Evolutionary conservation across 1,284 basidiomycete genomes (phyloP), one percentile per base, ranked within the genome.

Genomic region (Paramarasmius palmivorus): DNA sequence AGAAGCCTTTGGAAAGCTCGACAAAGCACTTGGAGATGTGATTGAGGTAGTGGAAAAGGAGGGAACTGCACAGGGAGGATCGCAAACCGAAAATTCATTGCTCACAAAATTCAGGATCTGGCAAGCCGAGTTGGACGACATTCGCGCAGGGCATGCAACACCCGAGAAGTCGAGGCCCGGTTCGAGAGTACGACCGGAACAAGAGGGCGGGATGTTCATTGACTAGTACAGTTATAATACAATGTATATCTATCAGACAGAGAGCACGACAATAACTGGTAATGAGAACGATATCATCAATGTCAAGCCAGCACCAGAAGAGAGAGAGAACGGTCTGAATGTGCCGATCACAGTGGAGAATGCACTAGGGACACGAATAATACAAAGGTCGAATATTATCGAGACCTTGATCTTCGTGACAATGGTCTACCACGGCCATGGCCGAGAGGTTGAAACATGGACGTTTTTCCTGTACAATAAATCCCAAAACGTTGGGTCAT

Each of bases 21-120:
- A 75, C 54, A 66, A 69, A 46, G 66, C 73, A 3, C 61, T 75
- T 23, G 62, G 64, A 26, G 69, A 74, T n/a, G 65, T 73, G 26
- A 71, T 76, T 25, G 56, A 57, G 1, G 67, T 74, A 23, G 61
- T 77, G 26, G 70, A 76, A 60, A 64, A 66, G 38, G 74, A 77
- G 57, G 65, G 68, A 52, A 59, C 38, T 6, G 47, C 67, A 25
- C 59, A 65, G 29, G 65, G 66, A 53, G 62, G 63, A 34, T 64
- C 63, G 26, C 57, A 58, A 26, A 63, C 65, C n/a, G 69, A 69
- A 40, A 68, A 68, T 44, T 62, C 60, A 1, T 54, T 74, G 39
- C 52, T 76, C 34, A 52, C 57, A 6, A 71, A 69, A 49, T 74
- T 76, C 50, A 60, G 57, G 44, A 55, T 40, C 0, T 76, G 73